Conservation (phyloP, 768 basidiomycete genomes). For the Amanita subjunquillea region DNA sequence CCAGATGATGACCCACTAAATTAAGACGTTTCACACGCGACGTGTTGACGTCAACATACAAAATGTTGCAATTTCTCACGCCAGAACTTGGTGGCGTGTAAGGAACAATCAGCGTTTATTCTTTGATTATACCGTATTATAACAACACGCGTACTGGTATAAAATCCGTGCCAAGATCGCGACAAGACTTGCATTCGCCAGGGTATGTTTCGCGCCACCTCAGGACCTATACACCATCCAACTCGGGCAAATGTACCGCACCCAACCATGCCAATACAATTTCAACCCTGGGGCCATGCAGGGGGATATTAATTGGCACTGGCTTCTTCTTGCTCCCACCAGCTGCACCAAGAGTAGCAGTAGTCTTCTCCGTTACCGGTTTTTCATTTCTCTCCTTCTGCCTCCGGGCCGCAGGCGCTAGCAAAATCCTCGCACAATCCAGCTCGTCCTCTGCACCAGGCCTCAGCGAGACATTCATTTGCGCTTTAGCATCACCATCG, state of each 20-base stretch:
- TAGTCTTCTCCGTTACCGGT: slow-evolving; percentile 37
- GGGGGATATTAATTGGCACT: slow-evolving; percentile 65
- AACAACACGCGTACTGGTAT: not conserved
- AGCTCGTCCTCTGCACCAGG: slow-evolving; percentile 44
- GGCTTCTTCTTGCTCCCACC: slow-evolving; percentile 35
- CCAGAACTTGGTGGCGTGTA: not conserved
- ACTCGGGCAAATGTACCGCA: slow-evolving; percentile 67
- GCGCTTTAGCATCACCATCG: not conserved
- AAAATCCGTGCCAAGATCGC: not conserved
- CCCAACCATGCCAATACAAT: slow-evolving; percentile 79
- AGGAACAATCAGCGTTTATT: not conserved
- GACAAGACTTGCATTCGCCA: not conserved
- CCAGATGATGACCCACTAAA: no score
- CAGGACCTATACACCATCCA: slow-evolving; percentile 31
- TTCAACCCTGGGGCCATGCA: slow-evolving; percentile 83
- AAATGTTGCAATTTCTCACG: not conserved
- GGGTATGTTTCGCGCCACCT: not conserved
- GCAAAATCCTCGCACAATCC: slow-evolving; percentile 61
- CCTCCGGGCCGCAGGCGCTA: slow-evolving; percentile 58
- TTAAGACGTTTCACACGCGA: not conserved
- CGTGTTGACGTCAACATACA: no score
- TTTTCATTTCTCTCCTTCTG: slow-evolving; percentile 51
- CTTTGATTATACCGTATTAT: not conserved
- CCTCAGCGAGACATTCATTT: slow-evolving; percentile 5
- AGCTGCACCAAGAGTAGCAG: slow-evolving; percentile 12